phyloP scores from a whole-genome alignment of 345 rosid genomes.

The Durio zibethinus region DNA sequence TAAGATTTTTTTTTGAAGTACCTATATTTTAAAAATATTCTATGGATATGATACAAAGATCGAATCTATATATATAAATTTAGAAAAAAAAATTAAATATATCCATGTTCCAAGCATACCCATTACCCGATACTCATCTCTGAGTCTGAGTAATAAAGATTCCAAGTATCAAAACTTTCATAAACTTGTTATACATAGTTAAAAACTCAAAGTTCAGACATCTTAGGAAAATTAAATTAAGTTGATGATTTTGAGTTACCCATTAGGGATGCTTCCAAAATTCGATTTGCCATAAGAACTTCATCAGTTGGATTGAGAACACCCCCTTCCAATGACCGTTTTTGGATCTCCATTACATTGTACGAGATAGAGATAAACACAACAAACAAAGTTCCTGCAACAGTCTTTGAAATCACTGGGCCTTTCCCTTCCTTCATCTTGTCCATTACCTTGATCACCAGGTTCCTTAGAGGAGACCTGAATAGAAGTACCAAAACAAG shows the following conservation, averaged over 20 bases:
- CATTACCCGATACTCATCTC: too few relatives aligned
- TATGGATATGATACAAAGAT: too few relatives aligned
- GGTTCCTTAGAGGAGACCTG: constrained; percentile 32
- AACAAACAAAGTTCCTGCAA: constrained; percentile 35
- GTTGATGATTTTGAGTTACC: constrained; percentile 26
- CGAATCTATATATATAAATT: too few relatives aligned
- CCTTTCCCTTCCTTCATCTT: constrained; percentile 40
- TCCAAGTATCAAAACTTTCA: too few relatives aligned
- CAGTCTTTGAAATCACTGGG: constrained; percentile 37
- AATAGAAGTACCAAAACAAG: constrained; percentile 30
- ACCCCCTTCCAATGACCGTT: constrained; percentile 30
- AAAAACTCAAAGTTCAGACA: neutral
- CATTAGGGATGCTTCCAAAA: constrained; percentile 45
- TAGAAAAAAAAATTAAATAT: too few relatives aligned
- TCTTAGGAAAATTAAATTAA: neutral
- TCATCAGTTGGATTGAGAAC: constrained; percentile 39
- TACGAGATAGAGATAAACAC: constrained; percentile 31
- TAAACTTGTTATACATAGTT: too few relatives aligned
- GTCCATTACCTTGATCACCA: constrained; percentile 37
- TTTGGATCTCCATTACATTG: constrained; percentile 20
- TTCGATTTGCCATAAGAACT: constrained; percentile 36
- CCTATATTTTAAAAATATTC: too few relatives aligned
- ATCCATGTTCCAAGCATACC: too few relatives aligned
- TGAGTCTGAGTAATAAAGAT: too few relatives aligned
- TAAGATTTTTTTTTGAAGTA: too few relatives aligned